A percentile compares a stretch with the other conserved stretches of the same genome.
phyloP scores from a whole-genome alignment of 2,329 filamentous ascomycete species.

The Phoma sp. region DNA sequence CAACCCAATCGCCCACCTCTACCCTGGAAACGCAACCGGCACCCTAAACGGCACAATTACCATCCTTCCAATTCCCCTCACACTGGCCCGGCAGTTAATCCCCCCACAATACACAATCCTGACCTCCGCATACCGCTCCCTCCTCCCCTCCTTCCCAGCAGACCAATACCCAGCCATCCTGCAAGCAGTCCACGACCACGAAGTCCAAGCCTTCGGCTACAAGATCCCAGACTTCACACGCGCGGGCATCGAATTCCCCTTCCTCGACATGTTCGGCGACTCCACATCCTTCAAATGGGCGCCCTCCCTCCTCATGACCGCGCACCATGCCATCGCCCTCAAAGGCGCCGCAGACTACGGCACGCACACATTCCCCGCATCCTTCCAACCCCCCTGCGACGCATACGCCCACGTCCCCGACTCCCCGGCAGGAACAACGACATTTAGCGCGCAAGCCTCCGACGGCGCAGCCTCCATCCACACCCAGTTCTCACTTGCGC shows the following conservation, averaged over 20 bases:
- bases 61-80: slow-evolving; percentile 60
- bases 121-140: slow-evolving; percentile 56
- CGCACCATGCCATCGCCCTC: slow-evolving; percentile 53
- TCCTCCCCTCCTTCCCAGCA: slow-evolving; percentile 59
- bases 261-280: slow-evolving; percentile 61
- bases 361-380: slow-evolving; percentile 51
- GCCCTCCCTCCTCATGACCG: slow-evolving; percentile 57
- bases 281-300: slow-evolving; percentile 61
- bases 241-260: slow-evolving; percentile 62
- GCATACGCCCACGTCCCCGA: slow-evolving; percentile 52
- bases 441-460: slow-evolving; percentile 29
- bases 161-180: slow-evolving; percentile 63
- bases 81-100: slow-evolving; percentile 57
- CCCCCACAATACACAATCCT: slow-evolving; percentile 60
- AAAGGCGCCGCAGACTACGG: slow-evolving; percentile 58
- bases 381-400: slow-evolving; percentile 59
- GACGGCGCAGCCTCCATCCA: slow-evolving; percentile 17
- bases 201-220: slow-evolving; percentile 56
- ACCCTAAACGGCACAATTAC: slow-evolving; percentile 63
- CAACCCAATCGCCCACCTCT: slow-evolving; percentile 59
- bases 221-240: slow-evolving; percentile 59
- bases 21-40: slow-evolving; percentile 59
- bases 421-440: slow-evolving; percentile 17
- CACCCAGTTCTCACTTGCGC: slow-evolving; percentile 23
- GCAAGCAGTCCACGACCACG: slow-evolving; percentile 61